These are phyloP conservation scores for Mycena maculata DNA, from an alignment of 768 basidiomycete genomes.

Conservation along the genomic window DNA sequence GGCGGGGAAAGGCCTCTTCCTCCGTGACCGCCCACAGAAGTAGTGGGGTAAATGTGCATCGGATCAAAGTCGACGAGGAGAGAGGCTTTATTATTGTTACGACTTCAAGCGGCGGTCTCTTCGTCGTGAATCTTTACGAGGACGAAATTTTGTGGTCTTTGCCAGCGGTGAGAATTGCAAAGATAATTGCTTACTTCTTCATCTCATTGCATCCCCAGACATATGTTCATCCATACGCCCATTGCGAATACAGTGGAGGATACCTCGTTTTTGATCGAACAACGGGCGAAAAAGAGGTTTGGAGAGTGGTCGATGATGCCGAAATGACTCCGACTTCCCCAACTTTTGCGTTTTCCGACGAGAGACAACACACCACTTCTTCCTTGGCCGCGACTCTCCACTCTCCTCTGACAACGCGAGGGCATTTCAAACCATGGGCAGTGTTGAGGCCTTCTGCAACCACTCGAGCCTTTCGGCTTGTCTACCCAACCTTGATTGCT, in stretches of 20 bases:
- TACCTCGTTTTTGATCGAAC: constrained; percentile 76
- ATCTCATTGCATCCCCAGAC: constrained; percentile 45
- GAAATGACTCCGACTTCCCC: constrained; percentile 35
- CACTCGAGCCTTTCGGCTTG: constrained; percentile 71
- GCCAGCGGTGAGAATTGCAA: constrained; percentile 54
- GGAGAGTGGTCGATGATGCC: constrained; percentile 61
- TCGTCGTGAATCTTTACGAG: constrained; percentile 65
- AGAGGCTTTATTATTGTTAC: constrained; percentile 72
- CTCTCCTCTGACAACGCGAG: constrained; percentile 43
- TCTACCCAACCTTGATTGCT: constrained; percentile 73
- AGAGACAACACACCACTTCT: constrained; percentile 36
- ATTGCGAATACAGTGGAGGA: constrained; percentile 80
- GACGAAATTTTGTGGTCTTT: constrained; percentile 73
- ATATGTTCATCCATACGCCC: constrained; percentile 68
- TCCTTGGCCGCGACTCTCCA: constrained; percentile 17
- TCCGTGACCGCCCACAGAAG: constrained; percentile 46
- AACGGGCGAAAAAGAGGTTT: constrained; percentile 71
- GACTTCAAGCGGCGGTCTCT: constrained; percentile 62
- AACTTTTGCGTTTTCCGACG: constrained; percentile 47
- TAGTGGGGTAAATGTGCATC: constrained; percentile 62
- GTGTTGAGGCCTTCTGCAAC: constrained; percentile 59
- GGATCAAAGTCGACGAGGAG: constrained; percentile 81
- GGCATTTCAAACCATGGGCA: constrained; percentile 74
- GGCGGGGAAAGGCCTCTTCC: constrained; percentile 65
- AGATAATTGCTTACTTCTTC: background rate